These are phyloP conservation scores for Trichoderma hamatum DNA, from an alignment of 2,329 filamentous ascomycete genomes.

Conservation along the genomic window DNA sequence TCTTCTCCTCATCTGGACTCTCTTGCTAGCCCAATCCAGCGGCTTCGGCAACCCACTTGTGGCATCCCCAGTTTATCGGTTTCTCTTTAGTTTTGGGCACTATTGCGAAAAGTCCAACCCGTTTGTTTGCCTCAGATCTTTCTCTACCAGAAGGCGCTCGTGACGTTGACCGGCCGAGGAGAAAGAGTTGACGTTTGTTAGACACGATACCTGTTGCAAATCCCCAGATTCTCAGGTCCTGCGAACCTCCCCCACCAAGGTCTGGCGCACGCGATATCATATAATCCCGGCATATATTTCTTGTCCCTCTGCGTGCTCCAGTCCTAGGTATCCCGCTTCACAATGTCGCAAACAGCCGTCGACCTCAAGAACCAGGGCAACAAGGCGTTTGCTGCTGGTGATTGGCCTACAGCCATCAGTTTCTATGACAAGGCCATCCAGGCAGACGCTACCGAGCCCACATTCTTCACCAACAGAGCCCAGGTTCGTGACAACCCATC, in stretches of 20 bases:
- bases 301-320: slow-evolving; percentile 13
- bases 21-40: slow-evolving; percentile 20
- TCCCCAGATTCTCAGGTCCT: not conserved
- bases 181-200: not conserved
- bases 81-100: slow-evolving; percentile 19
- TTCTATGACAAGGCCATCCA: slow-evolving; percentile 88
- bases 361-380: slow-evolving; percentile 94
- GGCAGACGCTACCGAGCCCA: slow-evolving; percentile 77
- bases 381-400: slow-evolving; percentile 83
- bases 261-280: slow-evolving; percentile 25
- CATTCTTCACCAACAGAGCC: slow-evolving; percentile 92
- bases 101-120: slow-evolving; percentile 17
- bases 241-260: not conserved
- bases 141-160: not conserved
- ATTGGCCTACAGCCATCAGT: slow-evolving; percentile 81
- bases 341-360: slow-evolving; percentile 67
- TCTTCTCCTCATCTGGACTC: slow-evolving; percentile 23
- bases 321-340: slow-evolving; percentile 27
- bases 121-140: not conserved
- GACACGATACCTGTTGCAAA: not conserved
- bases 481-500: slow-evolving; percentile 64
- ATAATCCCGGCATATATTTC: not conserved
- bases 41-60: slow-evolving; percentile 2
- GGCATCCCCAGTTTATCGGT: slow-evolving; percentile 25
- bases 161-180: not conserved